Evolutionary conservation across 1,284 basidiomycete genomes (phyloP), one percentile per base, ranked within the genome.

Genomic region (Malassezia japonica): DNA sequence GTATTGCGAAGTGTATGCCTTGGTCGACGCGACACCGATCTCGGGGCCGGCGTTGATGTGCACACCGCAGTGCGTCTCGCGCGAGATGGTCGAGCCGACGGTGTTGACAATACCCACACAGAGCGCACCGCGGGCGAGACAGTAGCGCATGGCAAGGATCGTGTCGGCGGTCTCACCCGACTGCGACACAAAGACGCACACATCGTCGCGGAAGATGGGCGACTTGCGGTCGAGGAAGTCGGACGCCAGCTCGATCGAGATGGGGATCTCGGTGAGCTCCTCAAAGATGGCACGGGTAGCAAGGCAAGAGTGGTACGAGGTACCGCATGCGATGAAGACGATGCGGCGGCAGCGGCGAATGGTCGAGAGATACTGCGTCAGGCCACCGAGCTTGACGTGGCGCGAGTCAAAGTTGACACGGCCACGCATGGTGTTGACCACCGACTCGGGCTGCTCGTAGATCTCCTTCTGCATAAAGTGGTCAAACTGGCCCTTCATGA

Each of bases 381-480:
- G 80, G 50, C 94, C 94, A 75, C 94, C 94, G 42, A 98, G 84
- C 20, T 86, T 95, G 74, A 98, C 86, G 59, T 80, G 80, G 75
- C 87, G 82, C 50, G 80, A 83, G 75, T 98, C 94, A 74, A 99
- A 99, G 82, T 95, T 98, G 79, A 99, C 87, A 67, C 94, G 88
- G 60, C 94, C 94, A 82, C 94, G 87, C 94, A 99, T 99, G 46
- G 94, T 99, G 81, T 99, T 99, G 76, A 98, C 89, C 63, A 98
- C 94, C 40, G 90, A 95, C 74, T 99, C 94, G 56, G 92, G 94
- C 77, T 99, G 94, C 75, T 99, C 94, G 80, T 94, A 98, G 72
- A 99, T 98, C 77, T 99, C 94, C 79, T 99, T 98, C 76, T 98
- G 92, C 94, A 99, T 98, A 77, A 99, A 99, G 76, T 94, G 91